Conservation (phyloP, 2,329 filamentous ascomycete species). For the Xylariaceae sp. region DNA sequence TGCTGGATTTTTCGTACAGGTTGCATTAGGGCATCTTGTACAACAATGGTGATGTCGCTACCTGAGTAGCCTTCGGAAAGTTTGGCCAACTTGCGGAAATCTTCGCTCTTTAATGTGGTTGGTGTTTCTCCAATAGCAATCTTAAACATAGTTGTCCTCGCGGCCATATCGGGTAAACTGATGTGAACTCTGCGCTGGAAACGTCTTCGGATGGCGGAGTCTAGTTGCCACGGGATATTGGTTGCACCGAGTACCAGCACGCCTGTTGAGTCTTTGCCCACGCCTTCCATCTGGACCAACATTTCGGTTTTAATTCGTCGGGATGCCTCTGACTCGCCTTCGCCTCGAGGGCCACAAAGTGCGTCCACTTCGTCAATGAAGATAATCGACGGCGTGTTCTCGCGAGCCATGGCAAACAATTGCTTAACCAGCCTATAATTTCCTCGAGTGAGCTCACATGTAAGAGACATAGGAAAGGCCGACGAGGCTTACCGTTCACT, state of each 20-base stretch:
- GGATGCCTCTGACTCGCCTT: conserved; percentile 96
- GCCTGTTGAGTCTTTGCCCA: conserved; percentile 90
- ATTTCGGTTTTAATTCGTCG: conserved; percentile 98
- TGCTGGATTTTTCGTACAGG: conserved; percentile 95
- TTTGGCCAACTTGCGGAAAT: conserved; percentile 75
- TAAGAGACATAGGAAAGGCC: not conserved
- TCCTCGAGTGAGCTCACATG: conserved; percentile 23
- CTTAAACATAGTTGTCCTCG: conserved; percentile 92
- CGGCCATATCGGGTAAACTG: conserved; percentile 79
- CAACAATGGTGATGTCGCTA: conserved; percentile 91
- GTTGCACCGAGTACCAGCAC: conserved; percentile 94
- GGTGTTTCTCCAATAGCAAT: conserved; percentile 90
- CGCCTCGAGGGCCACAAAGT: conserved; percentile 83
- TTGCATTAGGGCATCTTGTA: conserved; percentile 96
- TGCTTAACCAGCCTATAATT: conserved; percentile 78
- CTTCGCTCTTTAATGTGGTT: conserved; percentile 71
- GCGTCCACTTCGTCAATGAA: conserved; percentile 99
- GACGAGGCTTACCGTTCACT: conserved; percentile 70
- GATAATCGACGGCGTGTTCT: conserved; percentile 97
- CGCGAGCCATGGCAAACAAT: conserved; percentile 94
- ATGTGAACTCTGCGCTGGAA: conserved; percentile 98
- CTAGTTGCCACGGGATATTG: conserved; percentile 98
- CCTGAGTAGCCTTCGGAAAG: conserved; percentile 92
- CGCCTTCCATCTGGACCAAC: conserved; percentile 98
- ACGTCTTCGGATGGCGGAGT: conserved; percentile 89